Evolutionary conservation across 306 rosid genomes (phyloP).

Genomic region (Mucuna pruriens): DNA sequence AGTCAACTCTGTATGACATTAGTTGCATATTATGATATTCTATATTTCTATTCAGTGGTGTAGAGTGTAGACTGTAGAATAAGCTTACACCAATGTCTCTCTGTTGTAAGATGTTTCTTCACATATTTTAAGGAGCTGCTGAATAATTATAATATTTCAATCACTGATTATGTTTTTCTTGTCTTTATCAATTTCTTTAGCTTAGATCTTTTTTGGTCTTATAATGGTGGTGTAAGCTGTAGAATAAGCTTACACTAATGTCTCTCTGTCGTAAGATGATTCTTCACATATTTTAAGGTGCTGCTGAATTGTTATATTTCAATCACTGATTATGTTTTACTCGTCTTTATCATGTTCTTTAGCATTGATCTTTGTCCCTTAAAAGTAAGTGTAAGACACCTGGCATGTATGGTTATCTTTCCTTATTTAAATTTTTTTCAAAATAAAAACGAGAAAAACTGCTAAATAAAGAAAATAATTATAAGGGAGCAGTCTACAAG

Average conservation of each 20-base stretch:
- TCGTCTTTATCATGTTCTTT: neutral
- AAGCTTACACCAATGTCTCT: neutral
- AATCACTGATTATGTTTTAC: neutral
- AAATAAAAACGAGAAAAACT: neutral
- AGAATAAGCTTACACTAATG: neutral
- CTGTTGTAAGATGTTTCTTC: neutral
- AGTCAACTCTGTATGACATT: too few relatives aligned
- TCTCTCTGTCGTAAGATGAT: neutral
- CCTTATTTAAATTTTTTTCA: neutral
- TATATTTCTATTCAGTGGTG: neutral
- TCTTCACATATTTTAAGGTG: neutral
- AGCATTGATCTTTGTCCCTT: neutral
- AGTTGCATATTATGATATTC: too few relatives aligned
- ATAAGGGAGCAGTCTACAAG: neutral
- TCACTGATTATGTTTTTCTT: neutral
- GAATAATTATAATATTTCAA: too few relatives aligned
- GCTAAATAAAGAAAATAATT: neutral
- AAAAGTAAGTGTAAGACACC: neutral
- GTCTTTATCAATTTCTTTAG: neutral
- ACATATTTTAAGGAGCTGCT: neutral
- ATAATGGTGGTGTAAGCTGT: neutral
- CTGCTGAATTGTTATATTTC: too few relatives aligned
- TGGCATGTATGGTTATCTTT: neutral
- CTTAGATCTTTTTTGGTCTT: neutral
- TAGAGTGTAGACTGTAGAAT: neutral